Conservation (phyloP, 129 eudicot genomes). For the Gnaphalium uliginosum region DNA sequence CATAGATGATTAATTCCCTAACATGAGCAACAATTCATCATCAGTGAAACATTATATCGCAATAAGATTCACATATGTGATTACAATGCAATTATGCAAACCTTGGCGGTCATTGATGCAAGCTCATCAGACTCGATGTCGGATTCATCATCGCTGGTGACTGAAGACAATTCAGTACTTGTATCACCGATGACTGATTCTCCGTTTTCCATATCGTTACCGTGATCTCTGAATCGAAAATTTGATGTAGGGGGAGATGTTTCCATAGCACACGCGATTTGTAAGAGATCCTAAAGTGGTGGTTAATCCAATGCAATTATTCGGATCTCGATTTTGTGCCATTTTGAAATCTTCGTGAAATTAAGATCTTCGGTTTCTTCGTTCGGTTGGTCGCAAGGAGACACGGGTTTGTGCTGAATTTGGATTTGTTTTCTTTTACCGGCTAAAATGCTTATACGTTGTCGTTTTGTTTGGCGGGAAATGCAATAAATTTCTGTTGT, state of each 20-base stretch:
- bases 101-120: constrained; percentile 85
- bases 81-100: constrained; percentile 18
- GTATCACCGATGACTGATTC: constrained; percentile 40
- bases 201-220: constrained; percentile 42
- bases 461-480: constrained; percentile 41
- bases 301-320: constrained; percentile 27
- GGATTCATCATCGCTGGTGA: constrained; percentile 45
- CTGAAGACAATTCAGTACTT: constrained; percentile 41
- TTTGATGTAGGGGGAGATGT: constrained; percentile 45
- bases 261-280: constrained; percentile 45
- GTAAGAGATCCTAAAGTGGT: background rate
- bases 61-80: constrained; percentile 6
- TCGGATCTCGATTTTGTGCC: constrained; percentile 33
- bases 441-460: constrained; percentile 9
- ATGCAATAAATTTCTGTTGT: background rate
- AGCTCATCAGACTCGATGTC: constrained; percentile 54
- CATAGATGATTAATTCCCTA: constrained; percentile 76
- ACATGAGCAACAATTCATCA: constrained; percentile 21
- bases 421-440: background rate
- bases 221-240: constrained; percentile 67
- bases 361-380: constrained; percentile 52
- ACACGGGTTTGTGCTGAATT: constrained; percentile 1
- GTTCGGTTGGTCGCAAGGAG: constrained; percentile 24
- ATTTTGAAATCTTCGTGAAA: constrained; percentile 17
- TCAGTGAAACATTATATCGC: constrained; percentile 8